Percentiles rank a stretch among this genome's conserved stretches.
These are phyloP conservation scores for Mycosarcoma maydis DNA, from an alignment of 1,284 basidiomycete genomes.

Conservation along the genomic window DNA sequence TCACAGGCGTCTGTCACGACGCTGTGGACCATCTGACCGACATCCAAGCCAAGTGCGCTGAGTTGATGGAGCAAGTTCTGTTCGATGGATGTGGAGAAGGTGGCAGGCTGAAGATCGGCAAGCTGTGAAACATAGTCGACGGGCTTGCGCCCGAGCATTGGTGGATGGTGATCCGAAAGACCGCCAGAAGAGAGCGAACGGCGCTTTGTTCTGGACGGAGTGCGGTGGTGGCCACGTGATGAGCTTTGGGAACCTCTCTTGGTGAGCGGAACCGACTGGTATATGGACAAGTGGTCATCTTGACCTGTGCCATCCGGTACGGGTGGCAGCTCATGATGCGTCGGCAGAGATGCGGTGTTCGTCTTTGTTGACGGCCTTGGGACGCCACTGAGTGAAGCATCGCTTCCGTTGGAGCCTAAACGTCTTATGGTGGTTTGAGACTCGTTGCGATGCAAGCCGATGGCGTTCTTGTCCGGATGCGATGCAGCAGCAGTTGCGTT, in stretches of 20 bases:
- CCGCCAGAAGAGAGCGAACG: conserved; percentile 76
- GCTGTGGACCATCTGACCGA: conserved; percentile 91
- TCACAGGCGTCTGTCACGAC: conserved; percentile 93
- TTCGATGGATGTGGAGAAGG: conserved; percentile 83
- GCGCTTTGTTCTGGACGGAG: conserved; percentile 91
- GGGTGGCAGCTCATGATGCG: conserved; percentile 49
- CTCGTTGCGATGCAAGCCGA: conserved; percentile 65
- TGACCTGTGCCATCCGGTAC: conserved; percentile 8
- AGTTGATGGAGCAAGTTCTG: conserved; percentile 81
- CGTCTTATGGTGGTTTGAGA: conserved; percentile 69
- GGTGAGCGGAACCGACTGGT: conserved; percentile 31
- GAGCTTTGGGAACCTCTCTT: conserved; percentile 50
- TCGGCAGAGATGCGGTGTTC: conserved; percentile 43
- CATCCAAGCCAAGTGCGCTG: conserved; percentile 84
- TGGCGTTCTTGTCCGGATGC: conserved; percentile 18
- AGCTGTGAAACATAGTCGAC: conserved; percentile 78
- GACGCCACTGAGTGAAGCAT: conserved; percentile 30
- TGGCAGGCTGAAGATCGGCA: conserved; percentile 76
- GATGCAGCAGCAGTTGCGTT: background rate
- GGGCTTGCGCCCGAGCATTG: conserved; percentile 43
- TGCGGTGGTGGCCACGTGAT: conserved; percentile 73
- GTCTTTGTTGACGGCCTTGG: conserved; percentile 18
- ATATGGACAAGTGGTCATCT: conserved; percentile 20
- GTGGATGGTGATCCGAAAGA: conserved; percentile 59
- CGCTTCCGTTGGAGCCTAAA: conserved; percentile 54